Base-by-base conservation (phyloP, 2,329 filamentous ascomycete genomes). In the Raffaelea ambrosiae region DNA sequence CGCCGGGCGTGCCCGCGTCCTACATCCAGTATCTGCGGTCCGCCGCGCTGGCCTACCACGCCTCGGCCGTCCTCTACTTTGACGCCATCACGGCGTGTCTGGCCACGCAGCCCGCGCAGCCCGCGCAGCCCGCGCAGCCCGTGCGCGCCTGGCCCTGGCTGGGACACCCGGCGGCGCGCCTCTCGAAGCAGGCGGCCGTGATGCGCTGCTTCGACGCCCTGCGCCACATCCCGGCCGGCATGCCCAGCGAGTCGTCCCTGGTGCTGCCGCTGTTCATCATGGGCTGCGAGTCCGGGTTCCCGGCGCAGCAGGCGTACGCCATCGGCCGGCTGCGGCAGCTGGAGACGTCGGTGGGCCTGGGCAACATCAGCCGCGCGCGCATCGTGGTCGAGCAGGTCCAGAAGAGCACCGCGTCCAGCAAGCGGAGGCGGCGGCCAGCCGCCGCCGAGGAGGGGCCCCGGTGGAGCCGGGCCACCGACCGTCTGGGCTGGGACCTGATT, bases 401-500 rank as follows among this genome's bases (percentile, higher is more conserved):
- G 20, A 31, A 43, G 22, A 29, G 10, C 14, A 16, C 23, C 9
- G 21, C 22, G 20, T n/a, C n/a, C n/a, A n/a, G n/a, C n/a, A n/a
- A n/a, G 9, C 16, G 31, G 31, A 9, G 16, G 31, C 31, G 16
- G 31, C 31, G 16, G 31, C 31, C 31, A 33, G 16, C 31, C 9
- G 16, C 9, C 9, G 31, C 31, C 16, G 31, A 16, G 31, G 31
- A 33, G 31, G 41, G 41, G 16, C 41, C 41, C 5, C 22, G 16
- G 3, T 43, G 41, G 41, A 43, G 16, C 26, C 7, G 41, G 26
- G 23, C 22, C 5, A 43, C 41, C 3, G 41, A 43, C 41, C 26
- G 41, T 9, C 41, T 43, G n/a, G 41, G 41, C 22, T 43, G 41
- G 41, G 41, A 43, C 13, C 41, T 43, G 23, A 43, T 43, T 31